Percentiles rank a stretch among this genome's conserved stretches.
Evolutionary conservation across 148 eudicot species (phyloP).

Genomic region (Vaccinium myrtillus): DNA sequence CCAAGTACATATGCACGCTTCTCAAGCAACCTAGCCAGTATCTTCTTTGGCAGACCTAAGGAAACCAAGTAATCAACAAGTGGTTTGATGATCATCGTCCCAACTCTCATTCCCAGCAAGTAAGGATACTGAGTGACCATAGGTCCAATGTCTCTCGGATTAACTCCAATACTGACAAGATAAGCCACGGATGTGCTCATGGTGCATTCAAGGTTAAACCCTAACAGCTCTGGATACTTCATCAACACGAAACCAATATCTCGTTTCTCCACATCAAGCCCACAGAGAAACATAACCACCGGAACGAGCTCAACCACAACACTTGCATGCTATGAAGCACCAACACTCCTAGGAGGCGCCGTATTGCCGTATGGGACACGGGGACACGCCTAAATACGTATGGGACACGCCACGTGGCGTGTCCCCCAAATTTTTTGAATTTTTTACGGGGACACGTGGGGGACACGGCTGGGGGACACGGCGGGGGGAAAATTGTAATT

Average conservation of each 20-base stretch:
- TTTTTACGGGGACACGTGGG: too few species aligned
- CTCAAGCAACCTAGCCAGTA: constrained; percentile 82
- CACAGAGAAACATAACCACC: constrained; percentile 74
- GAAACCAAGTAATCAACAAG: constrained; percentile 78
- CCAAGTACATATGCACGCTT: constrained; percentile 82
- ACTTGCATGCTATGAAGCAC: constrained; percentile 79
- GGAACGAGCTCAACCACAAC: constrained; percentile 94
- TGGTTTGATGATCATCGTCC: constrained; percentile 94
- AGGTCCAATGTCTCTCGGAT: constrained; percentile 90
- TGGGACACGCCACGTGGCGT: too few species aligned
- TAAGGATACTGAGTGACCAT: constrained; percentile 92
- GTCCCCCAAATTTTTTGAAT: too few species aligned
- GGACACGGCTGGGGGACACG: too few species aligned
- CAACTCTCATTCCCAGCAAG: constrained; percentile 93
- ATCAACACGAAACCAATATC: constrained; percentile 88
- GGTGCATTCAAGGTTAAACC: constrained; percentile 93
- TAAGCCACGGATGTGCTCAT: constrained; percentile 96
- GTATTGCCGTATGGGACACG: too few species aligned
- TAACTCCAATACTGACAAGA: constrained; percentile 89
- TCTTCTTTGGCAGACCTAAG: constrained; percentile 80
- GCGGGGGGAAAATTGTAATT: too few species aligned
- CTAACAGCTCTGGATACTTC: constrained; percentile 85
- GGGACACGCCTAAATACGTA: too few species aligned
- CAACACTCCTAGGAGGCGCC: too few species aligned
- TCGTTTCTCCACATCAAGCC: constrained; percentile 82